A percentile compares a stretch with the other conserved stretches of the same genome.
These are phyloP conservation scores for Mycena kentingensis DNA, from an alignment of 768 basidiomycete species.

Conservation along the genomic window DNA sequence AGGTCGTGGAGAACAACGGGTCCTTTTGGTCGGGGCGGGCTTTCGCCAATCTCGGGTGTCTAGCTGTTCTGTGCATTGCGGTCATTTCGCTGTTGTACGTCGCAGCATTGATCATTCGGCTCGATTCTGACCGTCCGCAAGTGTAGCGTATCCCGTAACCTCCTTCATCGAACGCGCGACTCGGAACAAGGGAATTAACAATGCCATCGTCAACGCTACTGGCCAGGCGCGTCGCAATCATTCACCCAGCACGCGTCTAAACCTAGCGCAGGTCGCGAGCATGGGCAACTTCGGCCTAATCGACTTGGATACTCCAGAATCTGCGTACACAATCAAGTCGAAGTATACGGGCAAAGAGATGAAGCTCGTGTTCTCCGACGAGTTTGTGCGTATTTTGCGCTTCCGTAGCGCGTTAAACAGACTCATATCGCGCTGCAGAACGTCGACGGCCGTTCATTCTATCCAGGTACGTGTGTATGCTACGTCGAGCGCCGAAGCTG, in stretches of 20 bases:
- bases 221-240: slow-evolving; percentile 52
- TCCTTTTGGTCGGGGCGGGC: slow-evolving; percentile 37
- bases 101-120: slow-evolving; percentile 14
- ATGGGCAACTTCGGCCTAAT: slow-evolving; percentile 40
- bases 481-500: not conserved
- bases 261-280: slow-evolving; percentile 2
- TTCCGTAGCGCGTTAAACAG: too few species aligned
- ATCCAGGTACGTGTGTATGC: not conserved
- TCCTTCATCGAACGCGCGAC: slow-evolving; percentile 47
- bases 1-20: slow-evolving; percentile 58
- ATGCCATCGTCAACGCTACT: slow-evolving; percentile 70
- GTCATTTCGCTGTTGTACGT: slow-evolving; percentile 63
- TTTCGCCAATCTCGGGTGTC: slow-evolving; percentile 69
- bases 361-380: slow-evolving; percentile 66
- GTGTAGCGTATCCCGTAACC: slow-evolving; percentile 64
- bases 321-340: slow-evolving; percentile 53
- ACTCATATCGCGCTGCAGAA: too few species aligned
- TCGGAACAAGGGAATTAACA: slow-evolving; percentile 59
- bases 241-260: slow-evolving; percentile 13
- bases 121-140: slow-evolving; percentile 22
- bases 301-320: slow-evolving; percentile 72
- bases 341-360: slow-evolving; percentile 52
- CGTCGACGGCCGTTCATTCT: not conserved
- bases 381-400: not conserved
- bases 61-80: slow-evolving; percentile 57